phyloP scores from a whole-genome alignment of 2,329 filamentous ascomycete species.

The Apiospora saccharicola region DNA sequence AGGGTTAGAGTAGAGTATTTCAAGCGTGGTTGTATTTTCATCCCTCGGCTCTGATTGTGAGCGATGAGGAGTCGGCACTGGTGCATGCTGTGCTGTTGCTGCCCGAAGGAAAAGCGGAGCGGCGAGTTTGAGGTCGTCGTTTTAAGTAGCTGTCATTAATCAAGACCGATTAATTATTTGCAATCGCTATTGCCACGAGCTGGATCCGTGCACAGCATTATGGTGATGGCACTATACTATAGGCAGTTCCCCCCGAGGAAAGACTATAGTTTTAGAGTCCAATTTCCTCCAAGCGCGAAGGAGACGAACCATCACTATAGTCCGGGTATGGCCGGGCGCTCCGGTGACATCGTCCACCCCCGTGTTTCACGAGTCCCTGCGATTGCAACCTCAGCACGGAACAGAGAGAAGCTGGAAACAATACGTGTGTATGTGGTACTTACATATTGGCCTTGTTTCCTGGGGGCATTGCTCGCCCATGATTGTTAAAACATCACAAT shows the following conservation, averaged over 20 bases:
- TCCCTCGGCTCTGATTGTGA: constrained; percentile 41
- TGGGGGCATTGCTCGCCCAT: background rate
- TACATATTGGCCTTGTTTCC: constrained; percentile 16
- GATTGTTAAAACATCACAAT: background rate
- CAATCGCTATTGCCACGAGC: constrained; percentile 34
- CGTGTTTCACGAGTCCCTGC: constrained; percentile 23
- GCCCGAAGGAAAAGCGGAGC: constrained; percentile 41
- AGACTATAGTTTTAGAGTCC: background rate
- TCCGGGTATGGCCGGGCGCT: constrained; percentile 28
- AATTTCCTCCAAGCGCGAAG: constrained; percentile 16
- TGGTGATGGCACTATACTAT: constrained; percentile 14
- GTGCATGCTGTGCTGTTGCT: constrained; percentile 40
- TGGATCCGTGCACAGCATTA: background rate
- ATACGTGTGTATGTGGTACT: background rate
- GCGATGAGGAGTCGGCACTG: constrained; percentile 29
- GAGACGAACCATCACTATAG: constrained; percentile 10
- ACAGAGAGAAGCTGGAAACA: background rate
- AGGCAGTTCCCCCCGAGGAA: background rate
- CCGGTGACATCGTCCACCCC: constrained; percentile 9
- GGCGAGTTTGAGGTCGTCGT: constrained; percentile 4
- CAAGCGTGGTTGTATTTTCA: constrained; percentile 35
- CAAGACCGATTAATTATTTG: constrained; percentile 34
- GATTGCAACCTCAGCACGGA: constrained; percentile 8
- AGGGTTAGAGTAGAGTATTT: background rate
- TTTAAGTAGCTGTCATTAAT: constrained; percentile 16